phyloP scores from a whole-genome alignment of 2,329 filamentous ascomycete species.

The Magnaporthales sp. region DNA sequence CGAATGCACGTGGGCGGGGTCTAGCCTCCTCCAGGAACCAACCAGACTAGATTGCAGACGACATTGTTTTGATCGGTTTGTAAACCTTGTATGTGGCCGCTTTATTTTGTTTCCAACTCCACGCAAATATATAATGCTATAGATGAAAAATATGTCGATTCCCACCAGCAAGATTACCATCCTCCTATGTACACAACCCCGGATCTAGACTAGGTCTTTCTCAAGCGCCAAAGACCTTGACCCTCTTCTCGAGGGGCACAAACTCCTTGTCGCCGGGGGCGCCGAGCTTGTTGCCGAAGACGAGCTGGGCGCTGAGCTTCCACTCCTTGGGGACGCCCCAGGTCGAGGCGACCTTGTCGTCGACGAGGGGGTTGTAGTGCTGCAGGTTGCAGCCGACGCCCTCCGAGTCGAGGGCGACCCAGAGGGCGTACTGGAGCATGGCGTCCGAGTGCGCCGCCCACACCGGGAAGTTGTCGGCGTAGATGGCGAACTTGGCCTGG shows the following conservation, averaged over 20 bases:
- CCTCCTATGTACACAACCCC: not conserved
- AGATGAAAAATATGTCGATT: not conserved
- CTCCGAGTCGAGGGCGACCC: slow-evolving; percentile 75
- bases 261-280: slow-evolving; percentile 55
- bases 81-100: not conserved
- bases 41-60: no score
- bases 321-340: slow-evolving; percentile 67
- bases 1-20: not conserved
- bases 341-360: slow-evolving; percentile 56
- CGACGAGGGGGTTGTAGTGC: slow-evolving; percentile 86
- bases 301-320: slow-evolving; percentile 74
- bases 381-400: slow-evolving; percentile 84
- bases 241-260: slow-evolving; percentile 54
- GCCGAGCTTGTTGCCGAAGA: slow-evolving; percentile 61
- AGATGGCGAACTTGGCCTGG: slow-evolving; percentile 61
- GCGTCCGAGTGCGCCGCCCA: slow-evolving; percentile 72
- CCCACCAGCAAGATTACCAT: not conserved
- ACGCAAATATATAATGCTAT: not conserved
- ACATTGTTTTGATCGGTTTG: not conserved
- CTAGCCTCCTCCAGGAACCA: no score
- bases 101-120: not conserved
- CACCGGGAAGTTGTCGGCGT: slow-evolving; percentile 69
- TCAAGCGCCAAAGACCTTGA: slow-evolving; percentile 55
- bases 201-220: not conserved
- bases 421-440: slow-evolving; percentile 76